Percentiles rank a stretch among this genome's conserved stretches.
Conservation (phyloP, 148 eudicot species). For the Bassia scoparia region DNA sequence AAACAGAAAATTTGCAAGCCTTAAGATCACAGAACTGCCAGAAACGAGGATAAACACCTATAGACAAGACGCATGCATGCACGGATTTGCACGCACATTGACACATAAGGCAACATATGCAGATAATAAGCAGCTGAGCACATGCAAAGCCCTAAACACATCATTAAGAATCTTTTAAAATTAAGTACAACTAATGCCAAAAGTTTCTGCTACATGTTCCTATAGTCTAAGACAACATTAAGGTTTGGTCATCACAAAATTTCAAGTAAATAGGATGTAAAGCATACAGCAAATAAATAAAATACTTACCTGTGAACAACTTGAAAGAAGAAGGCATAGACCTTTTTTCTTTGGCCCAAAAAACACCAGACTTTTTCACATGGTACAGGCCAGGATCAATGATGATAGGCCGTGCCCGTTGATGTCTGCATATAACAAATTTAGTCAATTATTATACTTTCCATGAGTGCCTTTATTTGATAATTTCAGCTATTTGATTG, state of each 20-base stretch:
- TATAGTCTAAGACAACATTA: no score
- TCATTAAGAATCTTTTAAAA: no score
- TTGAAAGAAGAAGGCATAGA: constrained; percentile 80
- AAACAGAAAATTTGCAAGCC: not conserved
- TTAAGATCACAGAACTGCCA: not conserved
- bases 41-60: not conserved
- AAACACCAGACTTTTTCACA: constrained; percentile 68
- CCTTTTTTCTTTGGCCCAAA: constrained; percentile 94
- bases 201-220: no score
- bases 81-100: no score
- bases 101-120: not conserved
- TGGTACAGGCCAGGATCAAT: constrained; percentile 95
- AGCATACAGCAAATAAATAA: not conserved
- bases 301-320: constrained; percentile 59
- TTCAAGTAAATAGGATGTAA: not conserved
- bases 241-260: not conserved
- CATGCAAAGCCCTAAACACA: not conserved
- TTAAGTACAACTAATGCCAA: no score
- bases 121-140: not conserved
- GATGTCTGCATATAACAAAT: constrained; percentile 43
- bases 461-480: not conserved
- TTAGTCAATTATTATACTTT: not conserved
- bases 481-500: not conserved
- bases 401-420: constrained; percentile 84
- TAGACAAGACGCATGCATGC: not conserved